A percentile compares a stretch with the other conserved stretches of the same genome.
These are phyloP conservation scores for Neospermospora avenae DNA, from an alignment of 2,329 filamentous ascomycete genomes.

Conservation along the genomic window DNA sequence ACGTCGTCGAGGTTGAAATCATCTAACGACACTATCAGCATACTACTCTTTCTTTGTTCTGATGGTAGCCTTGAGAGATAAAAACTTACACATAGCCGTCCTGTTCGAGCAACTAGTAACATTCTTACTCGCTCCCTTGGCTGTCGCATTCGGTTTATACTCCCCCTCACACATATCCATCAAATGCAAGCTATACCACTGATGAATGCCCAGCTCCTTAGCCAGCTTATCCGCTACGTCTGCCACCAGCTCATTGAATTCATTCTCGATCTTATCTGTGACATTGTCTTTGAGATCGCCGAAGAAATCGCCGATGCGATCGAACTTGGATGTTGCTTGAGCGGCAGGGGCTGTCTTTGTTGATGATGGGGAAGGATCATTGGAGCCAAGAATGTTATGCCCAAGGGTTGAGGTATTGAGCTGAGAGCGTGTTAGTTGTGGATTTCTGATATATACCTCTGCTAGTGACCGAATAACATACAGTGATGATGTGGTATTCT, in stretches of 20 bases:
- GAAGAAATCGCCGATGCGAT: slow-evolving; percentile 34
- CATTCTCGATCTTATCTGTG: slow-evolving; percentile 36
- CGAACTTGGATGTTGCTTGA: slow-evolving; percentile 27
- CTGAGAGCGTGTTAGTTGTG: slow-evolving; percentile 30
- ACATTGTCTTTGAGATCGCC: slow-evolving; percentile 38
- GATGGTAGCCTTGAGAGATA: background rate
- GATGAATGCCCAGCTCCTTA: slow-evolving; percentile 49
- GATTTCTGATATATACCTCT: background rate
- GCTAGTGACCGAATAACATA: slow-evolving; percentile 32
- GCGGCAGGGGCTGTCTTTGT: slow-evolving; percentile 27
- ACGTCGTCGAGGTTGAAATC: slow-evolving; percentile 52
- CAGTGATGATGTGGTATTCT: slow-evolving; percentile 53
- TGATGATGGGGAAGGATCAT: slow-evolving; percentile 29
- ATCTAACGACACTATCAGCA: slow-evolving; percentile 25
- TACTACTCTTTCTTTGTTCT: too few species aligned
- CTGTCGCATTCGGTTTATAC: slow-evolving; percentile 36
- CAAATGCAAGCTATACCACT: slow-evolving; percentile 60
- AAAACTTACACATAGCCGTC: slow-evolving; percentile 45
- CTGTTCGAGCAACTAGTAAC: slow-evolving; percentile 52
- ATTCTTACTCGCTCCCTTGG: slow-evolving; percentile 44
- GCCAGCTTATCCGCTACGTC: slow-evolving; percentile 40
- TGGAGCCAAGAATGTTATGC: slow-evolving; percentile 31
- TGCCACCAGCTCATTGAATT: slow-evolving; percentile 37
- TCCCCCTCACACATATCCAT: slow-evolving; percentile 56
- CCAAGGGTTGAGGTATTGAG: slow-evolving; percentile 57